These are phyloP conservation scores for Piloderma croceum DNA, from an alignment of 768 basidiomycete species.

Conservation along the genomic window DNA sequence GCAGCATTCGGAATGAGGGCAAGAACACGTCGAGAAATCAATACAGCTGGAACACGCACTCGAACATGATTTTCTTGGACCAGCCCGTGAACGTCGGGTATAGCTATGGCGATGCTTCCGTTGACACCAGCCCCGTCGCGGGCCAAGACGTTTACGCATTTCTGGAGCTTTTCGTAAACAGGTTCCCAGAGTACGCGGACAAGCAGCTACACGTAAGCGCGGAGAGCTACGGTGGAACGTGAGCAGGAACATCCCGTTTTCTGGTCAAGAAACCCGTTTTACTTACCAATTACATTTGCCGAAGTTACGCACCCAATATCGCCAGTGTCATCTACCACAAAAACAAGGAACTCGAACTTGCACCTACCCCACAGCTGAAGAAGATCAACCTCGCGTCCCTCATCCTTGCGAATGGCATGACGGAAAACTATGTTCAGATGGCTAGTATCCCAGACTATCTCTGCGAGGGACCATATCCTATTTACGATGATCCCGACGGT, in stretches of 20 bases:
- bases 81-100: slow-evolving; percentile 88
- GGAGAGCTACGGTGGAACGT: slow-evolving; percentile 68
- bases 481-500: slow-evolving; percentile 66
- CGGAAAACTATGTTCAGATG: slow-evolving; percentile 80
- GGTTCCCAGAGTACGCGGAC: slow-evolving; percentile 67
- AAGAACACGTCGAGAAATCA: slow-evolving; percentile 67
- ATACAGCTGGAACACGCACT: slow-evolving; percentile 78
- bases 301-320: slow-evolving; percentile 81
- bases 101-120: slow-evolving; percentile 72
- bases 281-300: slow-evolving; percentile 37
- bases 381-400: slow-evolving; percentile 79
- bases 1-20: slow-evolving; percentile 64
- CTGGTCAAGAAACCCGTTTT: too few species aligned
- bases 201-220: slow-evolving; percentile 75
- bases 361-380: slow-evolving; percentile 44
- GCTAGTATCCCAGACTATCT: slow-evolving; percentile 76
- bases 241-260: too few species aligned
- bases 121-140: slow-evolving; percentile 78
- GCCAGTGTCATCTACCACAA: slow-evolving; percentile 75
- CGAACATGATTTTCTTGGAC: slow-evolving; percentile 74
- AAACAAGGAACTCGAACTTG: slow-evolving; percentile 54
- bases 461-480: slow-evolving; percentile 76
- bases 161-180: slow-evolving; percentile 71
- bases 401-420: slow-evolving; percentile 83
- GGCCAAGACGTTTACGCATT: slow-evolving; percentile 89